Conservation (phyloP, 2,329 filamentous ascomycete genomes). For the Diplodia intermedia region DNA sequence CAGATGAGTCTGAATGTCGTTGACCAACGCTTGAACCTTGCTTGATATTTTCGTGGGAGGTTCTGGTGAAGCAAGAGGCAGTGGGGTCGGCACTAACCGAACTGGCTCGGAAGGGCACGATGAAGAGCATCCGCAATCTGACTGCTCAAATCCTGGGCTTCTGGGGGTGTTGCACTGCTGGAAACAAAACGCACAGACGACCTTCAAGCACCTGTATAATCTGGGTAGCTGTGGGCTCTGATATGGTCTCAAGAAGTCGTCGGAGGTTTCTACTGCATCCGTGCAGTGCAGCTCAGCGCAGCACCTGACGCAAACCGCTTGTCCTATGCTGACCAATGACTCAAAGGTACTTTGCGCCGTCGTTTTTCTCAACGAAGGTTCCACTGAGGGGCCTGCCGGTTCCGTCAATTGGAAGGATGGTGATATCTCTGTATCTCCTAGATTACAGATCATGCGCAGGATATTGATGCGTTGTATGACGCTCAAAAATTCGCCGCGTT, state of each 20-base stretch:
- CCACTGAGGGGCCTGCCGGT: too few species aligned
- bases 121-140: not conserved
- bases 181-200: not conserved
- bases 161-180: not conserved
- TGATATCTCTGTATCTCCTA: not conserved
- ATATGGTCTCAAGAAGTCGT: too few species aligned
- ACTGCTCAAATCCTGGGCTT: too few species aligned
- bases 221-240: not conserved
- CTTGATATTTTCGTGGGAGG: not conserved
- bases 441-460: constrained; percentile 8
- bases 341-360: too few species aligned
- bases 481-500: not conserved
- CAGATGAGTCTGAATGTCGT: too few species aligned
- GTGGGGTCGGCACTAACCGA: not conserved
- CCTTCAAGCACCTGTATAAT: not conserved
- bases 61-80: not conserved
- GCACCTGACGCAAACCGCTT: too few species aligned
- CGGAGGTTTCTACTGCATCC: too few species aligned
- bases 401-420: too few species aligned
- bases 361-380: too few species aligned
- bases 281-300: too few species aligned
- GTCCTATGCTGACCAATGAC: too few species aligned
- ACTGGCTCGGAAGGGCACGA: not conserved
- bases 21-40: not conserved
- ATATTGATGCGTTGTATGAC: not conserved